Percentiles rank a stretch among this genome's conserved stretches.
Conservation (phyloP, 257 asterid genomes). For the Ophiorrhiza pumila region DNA sequence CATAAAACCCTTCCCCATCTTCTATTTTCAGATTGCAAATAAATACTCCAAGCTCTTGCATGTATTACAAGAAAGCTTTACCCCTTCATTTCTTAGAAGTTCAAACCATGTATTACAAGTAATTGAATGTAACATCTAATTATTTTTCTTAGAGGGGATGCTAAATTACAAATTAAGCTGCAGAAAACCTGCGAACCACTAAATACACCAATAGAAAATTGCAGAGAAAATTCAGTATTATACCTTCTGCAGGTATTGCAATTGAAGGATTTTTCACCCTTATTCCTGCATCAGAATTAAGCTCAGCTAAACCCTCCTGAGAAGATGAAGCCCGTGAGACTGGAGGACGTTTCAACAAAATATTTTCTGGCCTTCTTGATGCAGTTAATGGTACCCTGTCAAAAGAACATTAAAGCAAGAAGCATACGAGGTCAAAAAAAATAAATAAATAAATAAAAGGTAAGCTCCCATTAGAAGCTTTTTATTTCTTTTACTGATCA, state of each 20-base stretch:
- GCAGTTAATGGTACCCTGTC: conserved; percentile 37
- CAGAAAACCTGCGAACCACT: not conserved
- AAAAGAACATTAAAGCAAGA: conserved; percentile 14
- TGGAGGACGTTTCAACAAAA: conserved; percentile 79
- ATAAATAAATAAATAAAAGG: not conserved
- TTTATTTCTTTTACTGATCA: not conserved
- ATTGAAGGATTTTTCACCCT: conserved; percentile 45
- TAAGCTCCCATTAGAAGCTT: not conserved
- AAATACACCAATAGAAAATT: not conserved
- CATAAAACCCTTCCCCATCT: not conserved
- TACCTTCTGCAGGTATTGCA: conserved; percentile 58
- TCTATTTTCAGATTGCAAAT: not conserved
- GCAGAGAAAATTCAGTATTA: not conserved
- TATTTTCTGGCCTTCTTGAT: conserved; percentile 58
- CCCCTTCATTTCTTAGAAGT: not conserved
- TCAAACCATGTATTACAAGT: no score
- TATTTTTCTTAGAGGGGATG: not conserved
- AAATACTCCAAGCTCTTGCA: not conserved
- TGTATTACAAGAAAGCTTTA: not conserved
- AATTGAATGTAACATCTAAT: not conserved
- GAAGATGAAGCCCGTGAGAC: conserved; percentile 59
- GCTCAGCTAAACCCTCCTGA: conserved; percentile 60
- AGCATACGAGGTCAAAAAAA: not conserved
- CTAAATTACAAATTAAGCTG: not conserved
- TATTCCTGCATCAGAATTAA: conserved; percentile 38